Base-by-base conservation (phyloP, 306 rosid genomes). In the Vigna trinervia region DNA sequence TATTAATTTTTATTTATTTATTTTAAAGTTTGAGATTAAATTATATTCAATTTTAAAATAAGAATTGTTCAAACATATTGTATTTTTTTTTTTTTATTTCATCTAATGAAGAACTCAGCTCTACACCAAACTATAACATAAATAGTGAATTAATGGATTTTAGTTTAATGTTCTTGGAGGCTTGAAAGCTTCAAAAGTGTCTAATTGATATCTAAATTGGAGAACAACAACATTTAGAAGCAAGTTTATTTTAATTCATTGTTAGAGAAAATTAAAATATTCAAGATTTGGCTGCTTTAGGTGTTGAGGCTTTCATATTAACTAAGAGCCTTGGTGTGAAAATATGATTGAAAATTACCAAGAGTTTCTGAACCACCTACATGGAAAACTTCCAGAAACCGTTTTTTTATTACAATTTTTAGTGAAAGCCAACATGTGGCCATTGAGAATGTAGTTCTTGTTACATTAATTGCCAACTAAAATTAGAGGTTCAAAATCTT, bases 371-470 rank as follows among this genome's bases (percentile, higher is more conserved):
- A 80, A 81, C 68, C 84, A 69, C 38, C 65, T 84, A 70, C 83
- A 81, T 60, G 76, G 54, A 36, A 85, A 86, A 77, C 83, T 92
- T 84, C 85, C 87, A 73, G 93, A 88, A 62, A 80, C 51, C 81
- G 77, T 51, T 86, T 78, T 61, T 45, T 80, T 50, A 67, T 67
- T 69, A 64, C 57, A 72, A 68, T 78, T 82, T 77, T 59, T 59
- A 84, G 73, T 58, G 88, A 92, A 86, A 92, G 77, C 60, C 87
- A 84, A 77, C 84, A 78, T 70, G 72, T 84, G 48, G 70, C 80
- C 39, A 77, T 87, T 80, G 92, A 92, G 90, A 92, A 89, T 76
- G 88, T 87, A 8, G 83, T 94, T 86, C 86, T 89, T 83, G 75
- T 81, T 62, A 69, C 88, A 74, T 76, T 90, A 68, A 86, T 61